Evolutionary conservation across 164 flowering plant species (phyloP).

Genomic region (Buxus sempervirens): DNA sequence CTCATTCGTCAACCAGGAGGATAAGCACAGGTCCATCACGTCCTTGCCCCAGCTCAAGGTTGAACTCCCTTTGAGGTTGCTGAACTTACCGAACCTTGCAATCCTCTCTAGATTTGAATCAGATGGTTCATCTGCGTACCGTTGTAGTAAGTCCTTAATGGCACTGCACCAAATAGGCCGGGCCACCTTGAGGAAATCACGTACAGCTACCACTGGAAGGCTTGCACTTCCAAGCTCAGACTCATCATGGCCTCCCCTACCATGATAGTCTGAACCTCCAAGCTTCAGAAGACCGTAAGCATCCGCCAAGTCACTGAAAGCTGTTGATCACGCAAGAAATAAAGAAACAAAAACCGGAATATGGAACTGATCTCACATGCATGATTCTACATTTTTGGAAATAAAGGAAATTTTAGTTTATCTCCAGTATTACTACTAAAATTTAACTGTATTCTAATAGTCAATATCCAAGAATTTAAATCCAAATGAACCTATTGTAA

Average conservation of each 20-base stretch:
- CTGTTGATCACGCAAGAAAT: conserved; percentile 25
- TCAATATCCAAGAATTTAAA: too few species aligned
- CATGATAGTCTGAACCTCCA: conserved; percentile 97
- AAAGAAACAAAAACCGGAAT: not conserved
- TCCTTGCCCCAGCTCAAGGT: conserved; percentile 33
- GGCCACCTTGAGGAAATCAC: conserved; percentile 72
- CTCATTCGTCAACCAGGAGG: conserved; percentile 64
- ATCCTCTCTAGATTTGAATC: conserved; percentile 47
- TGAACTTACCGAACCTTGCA: conserved; percentile 38
- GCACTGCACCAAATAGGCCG: conserved; percentile 83
- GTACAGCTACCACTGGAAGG: conserved; percentile 56
- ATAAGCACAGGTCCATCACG: conserved; percentile 45
- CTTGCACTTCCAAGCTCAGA: conserved; percentile 79
- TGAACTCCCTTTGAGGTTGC: conserved; percentile 24
- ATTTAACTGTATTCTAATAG: too few species aligned
- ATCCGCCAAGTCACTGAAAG: conserved; percentile 74
- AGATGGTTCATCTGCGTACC: conserved; percentile 60
- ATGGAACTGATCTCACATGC: too few species aligned
- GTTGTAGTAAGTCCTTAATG: conserved; percentile 41
- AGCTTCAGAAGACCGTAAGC: conserved; percentile 66
- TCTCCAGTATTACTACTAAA: too few species aligned
- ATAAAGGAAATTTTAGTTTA: too few species aligned
- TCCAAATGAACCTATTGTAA: too few species aligned
- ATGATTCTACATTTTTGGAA: too few species aligned
- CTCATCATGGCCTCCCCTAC: conserved; percentile 66